These are phyloP conservation scores for Penicillium macrosclerotiorum DNA, from an alignment of 495 filamentous ascomycete species.

Conservation along the genomic window DNA sequence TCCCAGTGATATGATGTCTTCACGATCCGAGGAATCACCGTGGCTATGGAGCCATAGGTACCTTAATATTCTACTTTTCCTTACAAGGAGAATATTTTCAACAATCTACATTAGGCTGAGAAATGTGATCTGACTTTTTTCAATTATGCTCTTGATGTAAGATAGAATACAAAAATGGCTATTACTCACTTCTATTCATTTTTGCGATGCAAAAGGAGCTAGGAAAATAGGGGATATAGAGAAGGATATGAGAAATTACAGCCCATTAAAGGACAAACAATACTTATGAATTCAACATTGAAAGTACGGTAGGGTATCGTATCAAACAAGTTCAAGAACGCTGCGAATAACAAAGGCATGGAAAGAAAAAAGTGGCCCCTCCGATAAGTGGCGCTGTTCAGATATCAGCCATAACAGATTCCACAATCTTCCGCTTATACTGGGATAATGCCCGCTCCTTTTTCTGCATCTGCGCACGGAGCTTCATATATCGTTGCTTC, in stretches of 20 bases:
- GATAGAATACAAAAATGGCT: too few relatives aligned
- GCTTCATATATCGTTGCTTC: slow-evolving; percentile 45
- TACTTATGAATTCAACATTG: neutral
- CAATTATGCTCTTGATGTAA: too few relatives aligned
- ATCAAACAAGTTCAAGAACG: neutral
- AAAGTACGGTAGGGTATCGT: slow-evolving; percentile 2
- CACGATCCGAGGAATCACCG: too few relatives aligned
- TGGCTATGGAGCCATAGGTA: too few relatives aligned
- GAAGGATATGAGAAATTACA: neutral
- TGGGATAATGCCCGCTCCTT: slow-evolving; percentile 48
- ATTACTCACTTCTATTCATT: too few relatives aligned
- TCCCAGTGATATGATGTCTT: too few relatives aligned
- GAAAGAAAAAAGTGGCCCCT: neutral
- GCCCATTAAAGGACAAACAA: neutral
- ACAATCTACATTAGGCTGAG: too few relatives aligned
- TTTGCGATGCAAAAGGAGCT: too few relatives aligned
- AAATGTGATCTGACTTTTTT: too few relatives aligned
- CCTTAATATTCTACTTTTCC: too few relatives aligned
- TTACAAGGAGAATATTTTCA: too few relatives aligned
- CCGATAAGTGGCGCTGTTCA: slow-evolving; percentile 11
- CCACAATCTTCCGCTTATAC: slow-evolving; percentile 53
- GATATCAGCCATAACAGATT: slow-evolving; percentile 56
- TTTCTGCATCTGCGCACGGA: slow-evolving; percentile 50
- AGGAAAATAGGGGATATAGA: too few relatives aligned
- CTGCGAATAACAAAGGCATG: neutral